These are phyloP conservation scores for Verticillium dahliae DNA, from an alignment of 2,329 filamentous ascomycete genomes.

Conservation along the genomic window DNA sequence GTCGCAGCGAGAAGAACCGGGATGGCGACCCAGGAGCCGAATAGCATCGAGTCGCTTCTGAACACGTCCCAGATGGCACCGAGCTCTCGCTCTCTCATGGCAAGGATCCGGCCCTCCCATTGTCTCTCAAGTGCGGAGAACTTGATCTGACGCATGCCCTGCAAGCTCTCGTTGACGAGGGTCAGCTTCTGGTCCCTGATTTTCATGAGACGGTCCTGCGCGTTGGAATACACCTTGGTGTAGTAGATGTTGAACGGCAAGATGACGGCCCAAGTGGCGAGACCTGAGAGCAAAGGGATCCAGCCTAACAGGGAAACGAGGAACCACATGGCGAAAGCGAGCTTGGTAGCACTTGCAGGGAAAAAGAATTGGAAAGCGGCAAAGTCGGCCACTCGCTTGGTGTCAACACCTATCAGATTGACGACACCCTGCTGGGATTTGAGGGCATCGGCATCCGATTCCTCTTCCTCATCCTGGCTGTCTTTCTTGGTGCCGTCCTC, in stretches of 20 bases:
- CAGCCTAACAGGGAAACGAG: conserved; percentile 66
- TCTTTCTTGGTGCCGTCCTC: conserved; percentile 7
- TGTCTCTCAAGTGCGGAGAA: conserved; percentile 70
- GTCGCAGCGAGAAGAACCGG: conserved; percentile 68
- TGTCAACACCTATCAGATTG: conserved; percentile 73
- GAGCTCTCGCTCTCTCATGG: conserved; percentile 59
- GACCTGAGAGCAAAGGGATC: conserved; percentile 59
- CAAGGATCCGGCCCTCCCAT: conserved; percentile 65
- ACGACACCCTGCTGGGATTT: conserved; percentile 62
- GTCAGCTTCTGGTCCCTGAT: conserved; percentile 68
- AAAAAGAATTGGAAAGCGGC: conserved; percentile 61
- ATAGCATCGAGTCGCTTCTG: conserved; percentile 52
- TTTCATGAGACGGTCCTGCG: conserved; percentile 68
- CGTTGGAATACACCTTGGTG: conserved; percentile 56
- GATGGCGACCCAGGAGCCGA: conserved; percentile 65
- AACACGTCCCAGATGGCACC: conserved; percentile 61
- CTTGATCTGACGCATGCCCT: conserved; percentile 80
- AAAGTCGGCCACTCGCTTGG: conserved; percentile 63
- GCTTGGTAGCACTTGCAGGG: conserved; percentile 53
- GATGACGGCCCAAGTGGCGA: conserved; percentile 56
- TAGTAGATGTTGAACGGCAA: conserved; percentile 63
- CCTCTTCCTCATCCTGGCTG: conserved; percentile 6
- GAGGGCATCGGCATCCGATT: conserved; percentile 14
- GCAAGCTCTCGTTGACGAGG: conserved; percentile 68
- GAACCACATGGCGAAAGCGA: conserved; percentile 60